Percentiles rank a stretch among this genome's conserved stretches.
Evolutionary conservation across 1,284 basidiomycete genomes (phyloP).

Genomic region (Cryptococcus sp.): DNA sequence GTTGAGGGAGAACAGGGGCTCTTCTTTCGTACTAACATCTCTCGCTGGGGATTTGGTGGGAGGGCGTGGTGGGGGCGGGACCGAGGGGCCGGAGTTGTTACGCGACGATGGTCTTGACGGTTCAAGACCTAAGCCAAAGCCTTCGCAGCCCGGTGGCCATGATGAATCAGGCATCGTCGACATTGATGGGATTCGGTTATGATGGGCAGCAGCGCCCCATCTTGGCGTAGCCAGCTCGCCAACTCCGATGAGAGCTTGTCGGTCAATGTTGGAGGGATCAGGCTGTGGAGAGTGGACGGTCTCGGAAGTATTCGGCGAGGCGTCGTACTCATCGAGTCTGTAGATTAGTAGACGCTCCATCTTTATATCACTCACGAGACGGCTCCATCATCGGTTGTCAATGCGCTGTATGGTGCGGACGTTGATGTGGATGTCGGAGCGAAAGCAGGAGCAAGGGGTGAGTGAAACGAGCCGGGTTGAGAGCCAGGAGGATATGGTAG

Average conservation of each 20-base stretch:
- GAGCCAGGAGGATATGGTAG: conserved; percentile 18
- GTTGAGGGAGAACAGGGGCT: conserved; percentile 25
- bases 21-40: conserved; percentile 5
- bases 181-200: conserved; percentile 27
- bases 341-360: conserved; percentile 1
- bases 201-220: conserved; percentile 61
- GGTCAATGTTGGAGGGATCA: conserved; percentile 80
- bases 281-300: conserved; percentile 16
- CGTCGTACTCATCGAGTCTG: conserved; percentile 10
- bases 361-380: conserved; percentile 26
- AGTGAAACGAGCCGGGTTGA: conserved; percentile 8
- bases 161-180: conserved; percentile 17
- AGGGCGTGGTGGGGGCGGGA: conserved; percentile 9
- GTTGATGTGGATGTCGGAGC: too few relatives aligned
- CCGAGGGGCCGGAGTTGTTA: conserved; percentile 7
- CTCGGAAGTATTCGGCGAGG: conserved; percentile 41
- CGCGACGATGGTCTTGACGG: neutral
- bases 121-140: conserved; percentile 16
- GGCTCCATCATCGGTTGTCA: neutral
- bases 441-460: conserved; percentile 1
- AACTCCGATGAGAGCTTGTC: conserved; percentile 84
- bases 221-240: conserved; percentile 97
- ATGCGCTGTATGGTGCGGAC: too few relatives aligned
- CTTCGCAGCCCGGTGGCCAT: conserved; percentile 9
- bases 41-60: conserved; percentile 12